Evolutionary conservation across 228 moss, liverwort and hornwort species (phyloP), one percentile per base, ranked within the genome.

Genomic region (Sphagnum fallax): DNA sequence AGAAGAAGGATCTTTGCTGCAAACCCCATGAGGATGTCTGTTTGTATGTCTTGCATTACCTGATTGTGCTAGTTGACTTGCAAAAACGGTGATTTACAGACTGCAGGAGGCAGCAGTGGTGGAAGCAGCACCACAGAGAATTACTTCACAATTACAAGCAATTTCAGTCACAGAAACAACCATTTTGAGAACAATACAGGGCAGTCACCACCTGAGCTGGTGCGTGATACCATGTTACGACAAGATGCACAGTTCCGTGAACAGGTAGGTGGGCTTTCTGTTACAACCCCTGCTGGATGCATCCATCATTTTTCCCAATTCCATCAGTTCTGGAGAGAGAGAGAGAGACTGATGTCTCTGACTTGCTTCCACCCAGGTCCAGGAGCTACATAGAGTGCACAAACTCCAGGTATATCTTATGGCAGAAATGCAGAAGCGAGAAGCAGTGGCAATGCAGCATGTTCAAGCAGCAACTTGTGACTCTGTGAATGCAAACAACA

Each of bases 361-460:
- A 32, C 32, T 32, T 32, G 32, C 32, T 32, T 32, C 32, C 32
- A 32, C 32, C 32, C 69, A 87, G 86, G 83, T 87, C 0, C 78
- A 78, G 61, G 86, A 87, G 67, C 78, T 87, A 47, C 86, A 87
- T 60, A 87, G 86, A 72, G 75, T 87, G 63, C 75, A 87, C 71
- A 80, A 79, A 66, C 69, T 87, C 10, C 86, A 87, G 64, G 73
- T 71, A 53, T 70, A 68, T 15, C 80, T 87, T 48, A 77, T 87
- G 86, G 80, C 75, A 12, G 82, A 83, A 65, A 74, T 83, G 78
- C 75, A 71, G 63, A 80, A 78, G 57, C 80, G 76, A 64, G 78
- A 76, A 13, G 52, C 70, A n/a, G 60, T 48, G 47, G 53, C 12
- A 6, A 18, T 6, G 61, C 9, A 49, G 48, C 32, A 32, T 32